phyloP scores from a whole-genome alignment of 305 asterid species.

The Fraxinus nigra region DNA sequence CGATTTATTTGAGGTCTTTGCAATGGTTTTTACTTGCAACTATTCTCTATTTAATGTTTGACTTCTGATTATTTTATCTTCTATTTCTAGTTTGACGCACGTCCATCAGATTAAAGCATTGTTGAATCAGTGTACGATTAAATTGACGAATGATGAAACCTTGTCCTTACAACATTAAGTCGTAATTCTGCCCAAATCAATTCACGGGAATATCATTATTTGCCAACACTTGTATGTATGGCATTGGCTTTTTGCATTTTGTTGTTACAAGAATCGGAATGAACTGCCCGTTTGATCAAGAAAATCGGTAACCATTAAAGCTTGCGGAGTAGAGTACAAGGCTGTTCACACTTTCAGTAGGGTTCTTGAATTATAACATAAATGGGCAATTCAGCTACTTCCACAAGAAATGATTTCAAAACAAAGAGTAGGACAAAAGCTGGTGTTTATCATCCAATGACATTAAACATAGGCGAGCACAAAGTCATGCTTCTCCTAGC shows the following conservation, averaged over 20 bases:
- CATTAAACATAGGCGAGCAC: neutral
- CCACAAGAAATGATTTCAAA: neutral
- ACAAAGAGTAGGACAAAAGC: neutral
- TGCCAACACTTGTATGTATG: too few species aligned
- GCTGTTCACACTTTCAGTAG: neutral
- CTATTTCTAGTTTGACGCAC: conserved; percentile 25
- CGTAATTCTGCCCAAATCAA: neutral
- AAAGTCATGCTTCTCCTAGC: neutral
- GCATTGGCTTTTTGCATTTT: neutral
- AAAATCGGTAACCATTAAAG: neutral
- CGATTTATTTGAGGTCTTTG: conserved; percentile 83
- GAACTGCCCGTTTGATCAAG: neutral
- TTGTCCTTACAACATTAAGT: conserved; percentile 91
- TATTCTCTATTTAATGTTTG: neutral
- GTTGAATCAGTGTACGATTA: conserved; percentile 76
- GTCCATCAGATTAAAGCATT: conserved; percentile 76
- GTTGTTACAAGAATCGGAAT: neutral
- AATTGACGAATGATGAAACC: conserved; percentile 78
- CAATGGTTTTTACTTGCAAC: neutral
- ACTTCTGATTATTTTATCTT: conserved; percentile 4
- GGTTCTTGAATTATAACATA: neutral
- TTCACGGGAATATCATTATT: too few species aligned
- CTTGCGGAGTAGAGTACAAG: neutral
- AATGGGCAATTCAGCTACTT: neutral
- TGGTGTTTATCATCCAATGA: neutral